Conservation (phyloP, 306 rosid species). For the Rosa rugosa region DNA sequence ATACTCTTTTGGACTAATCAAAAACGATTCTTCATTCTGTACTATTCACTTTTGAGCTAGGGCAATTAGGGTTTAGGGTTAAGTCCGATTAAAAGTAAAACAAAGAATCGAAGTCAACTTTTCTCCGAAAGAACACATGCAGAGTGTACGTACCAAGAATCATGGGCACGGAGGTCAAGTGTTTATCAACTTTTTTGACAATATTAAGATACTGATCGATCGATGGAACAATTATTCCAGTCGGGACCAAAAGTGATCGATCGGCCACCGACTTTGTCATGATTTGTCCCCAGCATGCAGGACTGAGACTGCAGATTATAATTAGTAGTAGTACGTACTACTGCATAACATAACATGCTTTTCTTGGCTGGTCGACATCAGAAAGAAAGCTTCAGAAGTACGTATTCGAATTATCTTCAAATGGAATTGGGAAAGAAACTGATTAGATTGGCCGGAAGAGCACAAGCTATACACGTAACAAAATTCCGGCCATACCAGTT, state of each 20-base stretch:
- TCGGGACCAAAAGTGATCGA: slow-evolving; percentile 25
- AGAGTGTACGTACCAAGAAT: background rate
- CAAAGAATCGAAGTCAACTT: background rate
- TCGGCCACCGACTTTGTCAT: slow-evolving; percentile 45
- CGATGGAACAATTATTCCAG: slow-evolving; percentile 12
- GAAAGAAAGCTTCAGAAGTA: background rate
- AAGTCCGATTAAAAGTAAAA: too few species aligned
- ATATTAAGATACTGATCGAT: background rate
- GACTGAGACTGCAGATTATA: background rate
- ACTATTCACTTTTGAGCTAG: background rate
- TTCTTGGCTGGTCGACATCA: slow-evolving; percentile 26
- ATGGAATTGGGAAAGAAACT: background rate
- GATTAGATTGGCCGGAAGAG: slow-evolving; percentile 11
- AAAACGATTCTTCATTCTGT: background rate
- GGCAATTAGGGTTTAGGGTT: background rate
- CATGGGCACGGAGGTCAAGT: slow-evolving; percentile 18
- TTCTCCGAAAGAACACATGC: background rate
- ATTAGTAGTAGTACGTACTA: background rate
- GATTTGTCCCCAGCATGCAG: slow-evolving; percentile 20
- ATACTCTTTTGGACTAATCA: background rate
- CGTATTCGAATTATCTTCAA: too few species aligned
- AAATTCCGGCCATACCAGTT: background rate
- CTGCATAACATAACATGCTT: background rate
- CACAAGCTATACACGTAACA: slow-evolving; percentile 34
- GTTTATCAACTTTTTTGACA: slow-evolving; percentile 36